phyloP scores from a whole-genome alignment of 441 rosid genomes.

The Erodium texanum region DNA sequence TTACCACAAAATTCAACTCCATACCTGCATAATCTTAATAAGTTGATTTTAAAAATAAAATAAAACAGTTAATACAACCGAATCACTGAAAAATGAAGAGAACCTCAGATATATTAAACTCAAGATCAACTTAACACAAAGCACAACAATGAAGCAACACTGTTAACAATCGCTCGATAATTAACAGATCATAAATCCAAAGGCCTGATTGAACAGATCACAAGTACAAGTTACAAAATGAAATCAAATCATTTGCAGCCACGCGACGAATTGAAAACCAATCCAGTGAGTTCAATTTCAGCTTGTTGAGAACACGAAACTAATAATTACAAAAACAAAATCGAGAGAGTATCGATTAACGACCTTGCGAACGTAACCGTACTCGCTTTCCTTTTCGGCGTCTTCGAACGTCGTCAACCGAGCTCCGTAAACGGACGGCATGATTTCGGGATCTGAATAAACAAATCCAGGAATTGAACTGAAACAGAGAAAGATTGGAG shows the following conservation, averaged over 20 bases:
- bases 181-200: too few species aligned
- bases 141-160: not conserved
- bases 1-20: not conserved
- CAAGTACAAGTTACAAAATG: too few species aligned
- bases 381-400: conserved; percentile 27
- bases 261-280: not conserved
- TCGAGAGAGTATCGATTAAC: not conserved
- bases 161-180: too few species aligned
- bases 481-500: not conserved
- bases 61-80: not conserved
- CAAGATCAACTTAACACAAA: not conserved
- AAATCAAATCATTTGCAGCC: not conserved
- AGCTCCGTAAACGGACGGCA: conserved; percentile 86
- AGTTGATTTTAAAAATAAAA: not conserved
- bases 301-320: not conserved
- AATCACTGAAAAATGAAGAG: not conserved
- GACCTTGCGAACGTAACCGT: conserved; percentile 95
- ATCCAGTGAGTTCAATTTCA: not conserved
- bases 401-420: conserved; percentile 94
- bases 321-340: too few species aligned
- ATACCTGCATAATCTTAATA: not conserved
- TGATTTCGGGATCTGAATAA: conserved; percentile 23
- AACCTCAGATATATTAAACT: not conserved
- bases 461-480: not conserved
- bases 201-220: too few species aligned